A percentile compares a stretch with the other conserved stretches of the same genome.
Evolutionary conservation across 768 basidiomycete genomes (phyloP).

Genomic region (Kwoniella shandongensis): DNA sequence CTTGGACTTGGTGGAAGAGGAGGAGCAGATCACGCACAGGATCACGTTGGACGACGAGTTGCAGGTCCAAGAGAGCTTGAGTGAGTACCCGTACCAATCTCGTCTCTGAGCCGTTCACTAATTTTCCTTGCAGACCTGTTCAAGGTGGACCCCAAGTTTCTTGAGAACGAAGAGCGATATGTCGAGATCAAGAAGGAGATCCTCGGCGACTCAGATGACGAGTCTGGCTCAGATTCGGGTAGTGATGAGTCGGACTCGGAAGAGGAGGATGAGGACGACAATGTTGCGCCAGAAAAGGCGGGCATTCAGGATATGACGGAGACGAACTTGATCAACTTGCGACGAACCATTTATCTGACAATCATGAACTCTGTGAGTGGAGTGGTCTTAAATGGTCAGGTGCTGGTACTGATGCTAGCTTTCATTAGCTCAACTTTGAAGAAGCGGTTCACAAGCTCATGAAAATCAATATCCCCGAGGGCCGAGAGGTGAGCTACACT

Average conservation of each 20-base stretch:
- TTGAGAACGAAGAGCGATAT: conserved; percentile 93
- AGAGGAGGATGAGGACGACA: conserved; percentile 63
- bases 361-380: conserved; percentile 84
- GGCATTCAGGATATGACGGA: conserved; percentile 93
- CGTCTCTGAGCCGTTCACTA: neutral
- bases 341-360: conserved; percentile 90
- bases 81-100: conserved; percentile 58
- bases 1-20: conserved; percentile 93
- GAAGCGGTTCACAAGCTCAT: conserved; percentile 98
- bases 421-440: conserved; percentile 77
- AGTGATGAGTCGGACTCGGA: conserved; percentile 62
- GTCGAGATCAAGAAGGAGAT: conserved; percentile 88
- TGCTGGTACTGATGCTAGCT: conserved; percentile 10
- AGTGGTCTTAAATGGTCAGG: neutral
- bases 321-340: conserved; percentile 91
- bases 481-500: conserved; percentile 73
- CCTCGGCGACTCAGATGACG: conserved; percentile 67
- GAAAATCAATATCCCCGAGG: conserved; percentile 86
- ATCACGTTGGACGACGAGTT: conserved; percentile 89
- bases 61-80: conserved; percentile 89
- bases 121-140: conserved; percentile 69
- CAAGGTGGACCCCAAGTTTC: conserved; percentile 83
- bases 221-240: conserved; percentile 60
- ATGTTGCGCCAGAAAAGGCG: conserved; percentile 68
- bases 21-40: conserved; percentile 95